Base-by-base conservation (phyloP, 1,284 basidiomycete genomes). In the Ganoderma sp. region DNA sequence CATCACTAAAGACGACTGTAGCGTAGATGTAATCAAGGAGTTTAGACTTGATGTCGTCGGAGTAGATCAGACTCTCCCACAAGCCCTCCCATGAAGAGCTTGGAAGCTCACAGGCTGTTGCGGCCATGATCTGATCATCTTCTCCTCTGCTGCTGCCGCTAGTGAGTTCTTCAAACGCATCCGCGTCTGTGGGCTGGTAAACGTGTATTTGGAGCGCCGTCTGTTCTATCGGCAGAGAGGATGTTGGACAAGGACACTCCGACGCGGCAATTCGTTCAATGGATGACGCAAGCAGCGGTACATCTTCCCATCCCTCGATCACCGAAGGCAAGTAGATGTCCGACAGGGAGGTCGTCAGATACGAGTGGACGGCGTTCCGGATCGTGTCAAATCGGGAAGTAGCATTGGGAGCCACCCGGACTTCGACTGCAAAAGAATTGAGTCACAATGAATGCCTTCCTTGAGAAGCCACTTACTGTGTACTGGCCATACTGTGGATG, bases 11-110 rank as follows among this genome's bases (percentile, higher is more conserved):
- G 19, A 95, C 80, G 43, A 98, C 84, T 0, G 97, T 98, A 9
- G 97, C 94, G 80, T 97, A 91, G 72, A 99, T 98, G 79, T 98
- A 99, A 78, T 95, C 91, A 65, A 99, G 85, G 14, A 99, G 84
- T 68, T 91, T 91, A 66, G 90, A 81, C 80, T 99, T 99, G 79
- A 99, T 90, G 75, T 95, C 89, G 73, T 94, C 93, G 6, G 90
- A 86, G 78, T 98, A 99, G 75, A 99, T 92, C 70, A 99, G 79
- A 61, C 93, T 96, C 66, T 91, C 89, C 90, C 98, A 99, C 3
- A 99, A 81, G 0, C 97, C 96, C 71, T 99, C 97, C 81, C 94
- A 90, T 45, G 84, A 86, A 67, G 83, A 79, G 69, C 91, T 94
- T 0, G 97, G 97, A 42, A 99, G 85, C 70, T 96, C 93, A 71